A percentile compares a stretch with the other conserved stretches of the same genome.
phyloP scores from a whole-genome alignment of 139 green algal species.

The Micractinium conductrix region DNA sequence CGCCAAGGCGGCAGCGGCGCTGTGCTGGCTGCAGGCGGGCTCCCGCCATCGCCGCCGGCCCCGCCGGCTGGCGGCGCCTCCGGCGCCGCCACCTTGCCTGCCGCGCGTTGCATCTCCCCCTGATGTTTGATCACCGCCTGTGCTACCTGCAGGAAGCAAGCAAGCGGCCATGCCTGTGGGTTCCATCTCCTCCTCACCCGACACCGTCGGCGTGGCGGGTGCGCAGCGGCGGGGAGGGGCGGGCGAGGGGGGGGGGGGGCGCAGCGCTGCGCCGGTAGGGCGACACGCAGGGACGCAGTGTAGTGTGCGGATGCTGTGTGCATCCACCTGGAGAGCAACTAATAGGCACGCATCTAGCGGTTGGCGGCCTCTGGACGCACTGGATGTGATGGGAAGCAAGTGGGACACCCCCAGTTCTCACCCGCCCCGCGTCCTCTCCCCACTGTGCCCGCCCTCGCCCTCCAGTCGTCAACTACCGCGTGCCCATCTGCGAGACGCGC shows the following conservation, averaged over 20 bases:
- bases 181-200: slow-evolving; percentile 18
- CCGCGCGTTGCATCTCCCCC: background rate
- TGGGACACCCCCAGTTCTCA: background rate
- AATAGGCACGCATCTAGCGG: background rate
- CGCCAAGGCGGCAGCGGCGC: no score
- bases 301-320: no score
- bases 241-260: no score
- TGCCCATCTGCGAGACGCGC: slow-evolving; percentile 25
- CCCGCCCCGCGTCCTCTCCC: background rate
- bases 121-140: background rate
- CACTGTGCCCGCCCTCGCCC: background rate
- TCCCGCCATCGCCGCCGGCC: no score
- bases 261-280: no score
- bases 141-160: background rate
- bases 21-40: no score
- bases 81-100: background rate
- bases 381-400: background rate
- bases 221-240: background rate
- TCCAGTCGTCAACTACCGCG: slow-evolving; percentile 32
- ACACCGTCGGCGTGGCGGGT: slow-evolving; percentile 28
- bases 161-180: slow-evolving; percentile 22
- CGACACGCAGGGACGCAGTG: no score
- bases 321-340: no score
- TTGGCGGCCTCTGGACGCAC: no score
- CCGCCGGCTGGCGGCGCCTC: background rate